These are phyloP conservation scores for Candida alai DNA, from an alignment of 805 yeast genomes.

Conservation along the genomic window DNA sequence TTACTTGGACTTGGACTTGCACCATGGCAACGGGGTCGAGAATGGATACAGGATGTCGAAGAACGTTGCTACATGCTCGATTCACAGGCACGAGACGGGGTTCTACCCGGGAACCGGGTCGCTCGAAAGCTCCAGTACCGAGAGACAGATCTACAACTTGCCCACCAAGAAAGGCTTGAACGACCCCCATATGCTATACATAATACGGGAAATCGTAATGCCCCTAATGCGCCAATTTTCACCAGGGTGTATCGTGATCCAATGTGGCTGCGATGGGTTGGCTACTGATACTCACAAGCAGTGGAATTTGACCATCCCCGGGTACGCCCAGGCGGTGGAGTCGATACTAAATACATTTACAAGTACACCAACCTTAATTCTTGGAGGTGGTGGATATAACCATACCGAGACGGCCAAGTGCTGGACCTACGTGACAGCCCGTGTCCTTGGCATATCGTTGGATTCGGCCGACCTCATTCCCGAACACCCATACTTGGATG, in stretches of 20 bases:
- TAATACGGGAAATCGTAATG: constrained; percentile 38
- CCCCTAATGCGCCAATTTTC: constrained; percentile 36
- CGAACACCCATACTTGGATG: constrained; percentile 44
- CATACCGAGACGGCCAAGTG: constrained; percentile 57
- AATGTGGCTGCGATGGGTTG: constrained; percentile 74
- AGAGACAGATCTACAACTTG: constrained; percentile 37
- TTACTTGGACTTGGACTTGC: constrained; percentile 71
- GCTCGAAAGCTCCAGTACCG: constrained; percentile 31
- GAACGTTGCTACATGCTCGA: constrained; percentile 56
- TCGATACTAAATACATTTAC: constrained; percentile 20
- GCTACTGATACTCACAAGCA: constrained; percentile 59
- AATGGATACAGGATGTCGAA: constrained; percentile 54
- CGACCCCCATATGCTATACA: constrained; percentile 38
- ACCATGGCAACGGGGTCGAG: constrained; percentile 81
- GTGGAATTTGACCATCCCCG: constrained; percentile 64
- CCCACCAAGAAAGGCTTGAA: constrained; percentile 56
- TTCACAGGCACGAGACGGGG: constrained; percentile 62
- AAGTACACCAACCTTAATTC: constrained; percentile 38
- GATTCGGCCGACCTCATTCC: constrained; percentile 32
- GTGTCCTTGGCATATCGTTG: constrained; percentile 15
- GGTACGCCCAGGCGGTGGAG: constrained; percentile 36
- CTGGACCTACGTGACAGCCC: constrained; percentile 46
- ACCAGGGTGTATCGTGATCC: constrained; percentile 58
- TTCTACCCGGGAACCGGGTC: constrained; percentile 74
- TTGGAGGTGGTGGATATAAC: constrained; percentile 82